Base-by-base conservation (phyloP, 2,329 filamentous ascomycete genomes). In the Gaeumannomyces tritici region DNA sequence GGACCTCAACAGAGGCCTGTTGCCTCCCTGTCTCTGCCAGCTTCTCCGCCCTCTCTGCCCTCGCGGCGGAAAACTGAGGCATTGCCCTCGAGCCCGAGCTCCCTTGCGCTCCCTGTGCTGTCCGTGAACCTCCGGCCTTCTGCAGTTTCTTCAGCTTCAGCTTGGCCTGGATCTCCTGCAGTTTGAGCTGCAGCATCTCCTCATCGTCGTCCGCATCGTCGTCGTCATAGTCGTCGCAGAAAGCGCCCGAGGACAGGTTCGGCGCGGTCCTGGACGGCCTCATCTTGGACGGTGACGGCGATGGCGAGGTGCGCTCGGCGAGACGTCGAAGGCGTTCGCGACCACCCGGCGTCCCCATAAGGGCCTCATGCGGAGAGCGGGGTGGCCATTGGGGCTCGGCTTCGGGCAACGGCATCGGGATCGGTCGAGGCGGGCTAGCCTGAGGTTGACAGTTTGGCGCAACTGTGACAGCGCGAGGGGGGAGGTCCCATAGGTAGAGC, bases 121-220 rank as follows among this genome's bases (percentile, higher is more conserved):
- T 7, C n/a, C 42, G 18, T 51, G 42, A 51, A 28, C 18, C 55
- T 11, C 59, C 59, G 63, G 79, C 76, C 70, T 80, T 88, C 72
- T 95, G 90, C 18, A 98, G 77, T 70, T 89, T 92, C 74, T 97
- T 98, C 66, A 98, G 75, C 74, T 89, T 95, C 61, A 98, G 76
- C 64, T 89, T 88, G 8, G 93, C 91, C 73, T 98, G 88, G 63
- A 99, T 96, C 62, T 90, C 91, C 66, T 93, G 87, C 6, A 98
- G 78, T 72, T 96, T 88, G 65, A 99, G 77, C 70, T 96, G 86
- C 42, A 98, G 76, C 1, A 87, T 96, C 77, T 98, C 93, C 73
- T 97, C 93, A 68, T 96, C 93, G 8, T 96, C 89, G 5, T 90
- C 88, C 0, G 88, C 85, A 12, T 86, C 81, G 5, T 77, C 77